phyloP scores from a whole-genome alignment of 768 basidiomycete species.

The Tylopilus rubrobrunneus region DNA sequence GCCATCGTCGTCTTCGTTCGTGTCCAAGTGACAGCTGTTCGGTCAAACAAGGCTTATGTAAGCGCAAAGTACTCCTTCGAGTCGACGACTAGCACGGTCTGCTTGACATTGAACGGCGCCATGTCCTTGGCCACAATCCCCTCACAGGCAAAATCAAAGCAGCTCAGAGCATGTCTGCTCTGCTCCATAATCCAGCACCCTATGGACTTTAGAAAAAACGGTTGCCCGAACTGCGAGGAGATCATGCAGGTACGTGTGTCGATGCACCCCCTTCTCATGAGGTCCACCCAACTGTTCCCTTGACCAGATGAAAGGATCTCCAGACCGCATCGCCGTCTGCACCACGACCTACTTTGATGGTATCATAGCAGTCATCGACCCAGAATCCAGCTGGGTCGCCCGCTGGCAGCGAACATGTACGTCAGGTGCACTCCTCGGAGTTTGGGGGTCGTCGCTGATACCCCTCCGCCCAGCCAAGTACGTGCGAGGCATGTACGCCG shows the following conservation, averaged over 20 bases:
- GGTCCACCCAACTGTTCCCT: not conserved
- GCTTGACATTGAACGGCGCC: not conserved
- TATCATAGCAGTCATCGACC: conserved; percentile 80
- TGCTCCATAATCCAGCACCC: conserved; percentile 89
- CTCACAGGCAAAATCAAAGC: conserved; percentile 58
- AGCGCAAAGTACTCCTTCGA: not conserved
- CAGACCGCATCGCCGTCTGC: conserved; percentile 79
- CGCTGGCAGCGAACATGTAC: conserved; percentile 92
- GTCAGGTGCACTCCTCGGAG: conserved; percentile 26
- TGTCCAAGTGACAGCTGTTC: not conserved
- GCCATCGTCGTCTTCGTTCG: conserved; percentile 39
- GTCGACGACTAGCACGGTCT: not conserved
- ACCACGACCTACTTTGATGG: conserved; percentile 95
- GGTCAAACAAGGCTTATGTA: conserved; percentile 13
- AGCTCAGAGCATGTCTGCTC: conserved; percentile 85
- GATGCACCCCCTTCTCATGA: not conserved
- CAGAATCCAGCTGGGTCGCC: conserved; percentile 91
- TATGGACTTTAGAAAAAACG: conserved; percentile 75
- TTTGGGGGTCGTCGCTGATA: conserved; percentile 2
- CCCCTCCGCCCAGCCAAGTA: conserved; percentile 65
- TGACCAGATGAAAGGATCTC: conserved; percentile 78
- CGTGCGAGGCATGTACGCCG: conserved; percentile 89
- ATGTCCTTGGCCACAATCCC: conserved; percentile 46
- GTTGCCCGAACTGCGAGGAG: conserved; percentile 98
- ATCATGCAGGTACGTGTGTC: conserved; percentile 70